Conservation (phyloP, 805 yeast species). For the Candida ascalaphidarum region DNA sequence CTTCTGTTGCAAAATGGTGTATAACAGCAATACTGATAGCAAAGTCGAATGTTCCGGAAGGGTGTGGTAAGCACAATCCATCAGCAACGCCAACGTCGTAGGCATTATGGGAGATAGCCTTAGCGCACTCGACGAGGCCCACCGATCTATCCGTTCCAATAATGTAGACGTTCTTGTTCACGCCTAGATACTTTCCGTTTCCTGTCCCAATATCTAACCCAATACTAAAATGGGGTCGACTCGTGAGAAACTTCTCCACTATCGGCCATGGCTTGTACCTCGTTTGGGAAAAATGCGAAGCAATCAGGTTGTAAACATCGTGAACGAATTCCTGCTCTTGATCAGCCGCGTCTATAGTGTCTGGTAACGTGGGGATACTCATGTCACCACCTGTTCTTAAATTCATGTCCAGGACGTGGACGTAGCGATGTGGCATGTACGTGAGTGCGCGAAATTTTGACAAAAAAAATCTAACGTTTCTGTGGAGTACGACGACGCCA, state of each 20-base stretch:
- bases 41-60: constrained; percentile 48
- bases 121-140: constrained; percentile 61
- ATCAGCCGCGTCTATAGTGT: constrained; percentile 33
- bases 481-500: too few species aligned
- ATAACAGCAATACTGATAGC: constrained; percentile 94
- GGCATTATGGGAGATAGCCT: constrained; percentile 23
- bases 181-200: constrained; percentile 81
- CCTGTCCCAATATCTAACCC: constrained; percentile 98
- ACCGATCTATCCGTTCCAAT: constrained; percentile 71
- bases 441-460: too few species aligned
- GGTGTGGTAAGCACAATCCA: constrained; percentile 50
- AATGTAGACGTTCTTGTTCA: constrained; percentile 60
- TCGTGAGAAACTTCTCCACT: constrained; percentile 60
- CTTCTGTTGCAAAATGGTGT: constrained; percentile 86
- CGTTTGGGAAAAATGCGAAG: constrained; percentile 87
- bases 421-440: too few species aligned
- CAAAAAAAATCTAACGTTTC: too few species aligned
- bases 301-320: constrained; percentile 87
- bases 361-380: constrained; percentile 1
- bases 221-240: constrained; percentile 43
- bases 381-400: too few species aligned
- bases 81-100: constrained; percentile 72
- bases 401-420: too few species aligned
- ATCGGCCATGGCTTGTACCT: constrained; percentile 98
- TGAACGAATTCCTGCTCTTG: constrained; percentile 81